Conservation (phyloP, 441 rosid genomes). For the Erodium texanum region DNA sequence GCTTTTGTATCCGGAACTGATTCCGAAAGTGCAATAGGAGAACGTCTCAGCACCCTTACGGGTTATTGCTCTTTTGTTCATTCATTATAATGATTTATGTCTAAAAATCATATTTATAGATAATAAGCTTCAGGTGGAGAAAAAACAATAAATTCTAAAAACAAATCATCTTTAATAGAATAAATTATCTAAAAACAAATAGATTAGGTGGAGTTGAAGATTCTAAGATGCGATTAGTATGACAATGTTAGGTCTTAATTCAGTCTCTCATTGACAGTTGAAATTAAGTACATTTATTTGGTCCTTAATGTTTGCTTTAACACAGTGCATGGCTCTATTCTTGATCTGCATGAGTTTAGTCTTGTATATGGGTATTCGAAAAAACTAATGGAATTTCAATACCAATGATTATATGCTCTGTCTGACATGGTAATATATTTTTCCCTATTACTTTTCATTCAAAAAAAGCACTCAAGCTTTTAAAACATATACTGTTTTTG, state of each 20-base stretch:
- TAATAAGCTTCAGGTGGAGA: neutral
- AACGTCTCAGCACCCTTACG: constrained; percentile 67
- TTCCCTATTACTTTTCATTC: neutral
- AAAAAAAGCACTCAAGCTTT: neutral
- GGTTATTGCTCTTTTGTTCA: constrained; percentile 35
- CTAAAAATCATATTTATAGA: neutral
- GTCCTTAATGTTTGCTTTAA: neutral
- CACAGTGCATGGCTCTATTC: neutral
- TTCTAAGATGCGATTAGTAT: neutral
- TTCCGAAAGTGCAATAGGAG: constrained; percentile 35
- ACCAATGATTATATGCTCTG: neutral
- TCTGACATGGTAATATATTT: neutral
- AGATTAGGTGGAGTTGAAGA: neutral
- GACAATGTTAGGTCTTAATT: neutral
- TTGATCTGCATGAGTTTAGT: neutral
- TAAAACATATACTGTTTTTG: neutral
- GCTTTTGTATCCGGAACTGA: constrained; percentile 69
- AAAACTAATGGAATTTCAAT: neutral
- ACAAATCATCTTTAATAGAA: neutral
- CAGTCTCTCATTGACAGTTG: too few species aligned
- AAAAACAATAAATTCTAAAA: neutral
- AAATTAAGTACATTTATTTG: neutral
- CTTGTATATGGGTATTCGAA: neutral
- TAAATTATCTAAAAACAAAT: neutral
- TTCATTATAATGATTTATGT: constrained; percentile 15